Base-by-base conservation (phyloP, 2,329 filamentous ascomycete species). In the Trichoderma atrobrunneum region DNA sequence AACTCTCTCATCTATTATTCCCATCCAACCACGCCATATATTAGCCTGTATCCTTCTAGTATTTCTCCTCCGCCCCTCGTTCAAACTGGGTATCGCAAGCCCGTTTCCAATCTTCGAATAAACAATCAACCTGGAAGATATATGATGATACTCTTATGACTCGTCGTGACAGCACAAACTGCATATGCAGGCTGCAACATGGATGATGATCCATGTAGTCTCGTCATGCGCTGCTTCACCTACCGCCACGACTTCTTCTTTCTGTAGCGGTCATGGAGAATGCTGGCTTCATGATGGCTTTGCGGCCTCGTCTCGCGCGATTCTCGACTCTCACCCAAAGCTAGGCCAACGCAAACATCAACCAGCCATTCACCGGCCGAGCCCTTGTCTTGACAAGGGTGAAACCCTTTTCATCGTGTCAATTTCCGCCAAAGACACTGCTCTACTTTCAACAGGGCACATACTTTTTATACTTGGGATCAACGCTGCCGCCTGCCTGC, bases 401-500 rank as follows among this genome's bases (percentile, higher is more conserved):
- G 56, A 18, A 34, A 24, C 26, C 28, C 57, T 70, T 61, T 36
- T n/a, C 39, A 32, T 34, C 21, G 18, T 16, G 21, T 70, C 34
- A 61, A 54, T 24, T 3, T 30, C 10, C 14, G 16, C n/a, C 14
- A 7, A 10, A 3, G 16, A 11, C 11, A 10, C 2, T 5, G 1
- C 8, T 24, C 3, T 0, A 12, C 4, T 14, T 14, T 36, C 14
- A 7, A 16, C 6, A 14, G 30, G 7, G 1, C n/a, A 76, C 81
- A 77, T 76, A 84, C 84, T 79, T 82, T 78, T 82, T 86, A 57
- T 82, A 72, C 70, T 84, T 80, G 67, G 86, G 81, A 32, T 85
- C 82, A 2, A 93, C 87, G 3, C 83, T 82, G 1, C 89, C 89
- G 16, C 90, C 89, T 16, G 84, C 83, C 62, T 84, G 85, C 76